Percentiles rank a stretch among this genome's conserved stretches.
Evolutionary conservation across 129 eudicot genomes (phyloP).

Genomic region (Flaveria sonorensis): DNA sequence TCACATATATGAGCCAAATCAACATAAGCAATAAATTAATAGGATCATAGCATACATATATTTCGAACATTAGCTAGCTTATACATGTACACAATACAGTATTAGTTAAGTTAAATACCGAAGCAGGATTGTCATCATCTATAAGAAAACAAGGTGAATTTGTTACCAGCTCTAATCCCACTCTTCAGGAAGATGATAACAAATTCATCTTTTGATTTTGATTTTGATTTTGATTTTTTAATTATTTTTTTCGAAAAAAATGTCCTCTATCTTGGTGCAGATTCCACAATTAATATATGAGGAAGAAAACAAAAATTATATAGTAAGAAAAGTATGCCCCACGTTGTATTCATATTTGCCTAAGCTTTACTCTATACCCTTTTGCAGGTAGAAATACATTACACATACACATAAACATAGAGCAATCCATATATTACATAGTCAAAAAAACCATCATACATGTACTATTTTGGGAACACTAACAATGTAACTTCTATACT

Average conservation of each 20-base stretch:
- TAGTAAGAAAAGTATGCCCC: constrained; percentile 52
- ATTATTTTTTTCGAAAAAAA: background rate
- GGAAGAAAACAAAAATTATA: constrained; percentile 16
- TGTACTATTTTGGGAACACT: constrained; percentile 14
- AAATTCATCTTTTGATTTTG: background rate
- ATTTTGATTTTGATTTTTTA: background rate
- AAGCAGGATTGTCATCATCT: background rate
- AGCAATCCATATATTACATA: constrained; percentile 13
- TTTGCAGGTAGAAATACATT: constrained; percentile 41
- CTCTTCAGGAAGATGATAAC: background rate
- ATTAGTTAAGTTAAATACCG: background rate
- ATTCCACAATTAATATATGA: constrained; percentile 20
- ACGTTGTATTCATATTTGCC: constrained; percentile 54
- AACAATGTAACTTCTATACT: background rate
- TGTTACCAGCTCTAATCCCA: background rate
- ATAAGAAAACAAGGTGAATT: background rate
- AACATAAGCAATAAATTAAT: no score
- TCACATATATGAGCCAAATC: no score
- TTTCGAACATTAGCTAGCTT: no score
- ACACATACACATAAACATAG: constrained; percentile 29
- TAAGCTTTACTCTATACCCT: constrained; percentile 56
- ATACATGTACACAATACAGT: background rate
- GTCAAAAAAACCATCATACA: constrained; percentile 29
- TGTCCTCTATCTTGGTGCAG: constrained; percentile 38
- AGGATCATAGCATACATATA: no score